Percentiles rank a stretch among this genome's conserved stretches.
Evolutionary conservation across 2,329 filamentous ascomycete genomes (phyloP).

Genomic region (Aspergillus uvarum): DNA sequence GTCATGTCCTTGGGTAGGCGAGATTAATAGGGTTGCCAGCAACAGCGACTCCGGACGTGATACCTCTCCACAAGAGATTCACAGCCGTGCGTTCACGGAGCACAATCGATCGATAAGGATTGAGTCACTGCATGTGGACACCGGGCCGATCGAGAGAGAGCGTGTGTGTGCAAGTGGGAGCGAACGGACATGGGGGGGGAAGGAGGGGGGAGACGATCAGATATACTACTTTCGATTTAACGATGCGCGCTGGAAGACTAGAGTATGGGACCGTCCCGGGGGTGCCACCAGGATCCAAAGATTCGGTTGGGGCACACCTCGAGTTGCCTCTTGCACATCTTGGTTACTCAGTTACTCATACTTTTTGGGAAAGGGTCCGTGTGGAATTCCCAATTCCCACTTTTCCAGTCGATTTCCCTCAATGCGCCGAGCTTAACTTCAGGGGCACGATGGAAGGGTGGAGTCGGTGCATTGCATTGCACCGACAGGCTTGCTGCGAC

Average conservation of each 20-base stretch:
- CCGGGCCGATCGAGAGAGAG: conserved; percentile 9
- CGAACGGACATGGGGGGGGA: conserved; percentile 9
- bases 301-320: conserved; percentile 13
- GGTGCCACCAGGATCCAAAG: neutral
- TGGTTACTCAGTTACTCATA: neutral
- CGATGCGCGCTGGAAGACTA: conserved; percentile 1
- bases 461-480: conserved; percentile 11
- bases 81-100: conserved; percentile 19
- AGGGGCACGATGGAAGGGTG: conserved; percentile 16
- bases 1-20: conserved; percentile 17
- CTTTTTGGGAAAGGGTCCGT: conserved; percentile 9
- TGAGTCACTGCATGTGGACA: conserved; percentile 11
- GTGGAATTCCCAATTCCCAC: neutral
- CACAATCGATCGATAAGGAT: conserved; percentile 8
- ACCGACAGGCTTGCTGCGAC: conserved; percentile 6
- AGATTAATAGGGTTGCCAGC: neutral
- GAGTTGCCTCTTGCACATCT: conserved; percentile 5
- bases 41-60: conserved; percentile 7
- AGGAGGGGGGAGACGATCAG: conserved; percentile 19
- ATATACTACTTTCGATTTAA: conserved; percentile 20
- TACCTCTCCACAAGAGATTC: conserved; percentile 23
- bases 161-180: conserved; percentile 3
- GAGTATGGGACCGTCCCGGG: neutral
- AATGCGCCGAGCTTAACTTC: conserved; percentile 14
- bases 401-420: neutral